A percentile compares a stretch with the other conserved stretches of the same genome.
Evolutionary conservation across 257 asterid genomes (phyloP).

Genomic region (Solanum tarijense): DNA sequence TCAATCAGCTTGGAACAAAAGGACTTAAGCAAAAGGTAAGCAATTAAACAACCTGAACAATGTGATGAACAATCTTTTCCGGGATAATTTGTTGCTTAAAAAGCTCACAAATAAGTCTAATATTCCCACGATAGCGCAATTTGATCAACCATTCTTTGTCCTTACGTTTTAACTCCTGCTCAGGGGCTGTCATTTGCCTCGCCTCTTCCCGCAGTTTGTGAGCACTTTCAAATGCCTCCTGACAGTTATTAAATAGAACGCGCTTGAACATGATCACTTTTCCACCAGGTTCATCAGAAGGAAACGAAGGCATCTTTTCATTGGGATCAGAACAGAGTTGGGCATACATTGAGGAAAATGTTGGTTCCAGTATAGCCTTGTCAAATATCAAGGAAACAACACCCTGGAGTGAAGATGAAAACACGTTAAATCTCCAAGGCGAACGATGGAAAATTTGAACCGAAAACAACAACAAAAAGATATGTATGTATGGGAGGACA

Average conservation of each 20-base stretch:
- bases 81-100: slow-evolving; percentile 91
- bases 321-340: slow-evolving; percentile 82
- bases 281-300: slow-evolving; percentile 92
- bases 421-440: background rate
- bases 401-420: background rate
- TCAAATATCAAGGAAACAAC: slow-evolving; percentile 65
- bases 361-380: slow-evolving; percentile 89
- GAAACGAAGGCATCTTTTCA: slow-evolving; percentile 72
- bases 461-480: too few relatives aligned
- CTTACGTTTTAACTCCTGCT: slow-evolving; percentile 64
- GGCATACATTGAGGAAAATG: slow-evolving; percentile 89
- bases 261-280: slow-evolving; percentile 80
- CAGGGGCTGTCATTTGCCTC: slow-evolving; percentile 77
- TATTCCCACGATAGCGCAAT: slow-evolving; percentile 88
- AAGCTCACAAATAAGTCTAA: slow-evolving; percentile 92
- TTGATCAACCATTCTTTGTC: slow-evolving; percentile 79
- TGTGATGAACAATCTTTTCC: slow-evolving; percentile 90
- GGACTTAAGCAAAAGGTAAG: background rate
- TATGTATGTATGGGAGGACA: background rate
- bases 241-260: slow-evolving; percentile 62
- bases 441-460: background rate
- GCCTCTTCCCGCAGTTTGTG: slow-evolving; percentile 70
- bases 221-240: slow-evolving; percentile 85
- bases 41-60: slow-evolving; percentile 59
- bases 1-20: background rate